Evolutionary conservation across 225 moss, liverwort and hornwort species (phyloP), one percentile per base, ranked within the genome.

Genomic region (Marchantia polymorpha): DNA sequence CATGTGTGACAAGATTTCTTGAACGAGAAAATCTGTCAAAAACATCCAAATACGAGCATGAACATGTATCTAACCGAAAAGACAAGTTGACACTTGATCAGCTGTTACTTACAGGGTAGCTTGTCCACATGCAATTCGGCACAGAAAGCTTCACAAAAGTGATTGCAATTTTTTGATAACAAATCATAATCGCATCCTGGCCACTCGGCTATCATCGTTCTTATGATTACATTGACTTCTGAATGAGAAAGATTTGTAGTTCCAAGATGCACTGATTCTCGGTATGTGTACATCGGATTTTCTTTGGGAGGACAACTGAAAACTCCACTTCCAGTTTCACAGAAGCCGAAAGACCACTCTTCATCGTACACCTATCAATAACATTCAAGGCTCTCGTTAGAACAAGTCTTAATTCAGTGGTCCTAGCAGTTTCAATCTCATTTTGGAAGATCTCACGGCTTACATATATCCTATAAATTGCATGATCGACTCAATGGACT

Each of bases 311-410:
- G 87, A 85, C 94, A 94, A 79, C 82, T 86, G 84, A 94, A 94
- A 27, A 97, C 94, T 60, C 96, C 96, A 53, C 83, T 93, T 64
- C 93, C 94, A 72, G 53, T 72, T 81, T 97, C 96, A 79, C 96
- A 94, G 70, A 73, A 97, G 52, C 94, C 96, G 80, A 97, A 97
- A 25, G 96, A 94, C 93, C 93, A 97, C 76, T 97, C 96, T 79
- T 86, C 88, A 61, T 86, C 87, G 26, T 89, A 92, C 31, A 97
- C 90, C 96, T 96, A 53, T 52, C 72, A 27, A 55, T 53, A 53
- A 39, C 39, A 56, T 56, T 19, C 4, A 12, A 56, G 5, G 56
- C 19, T 67, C 67, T 11, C 67, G 11, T 30, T 29, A 29, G 30
- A 29, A 67, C 29, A 39, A 39, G 2, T 2, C 39, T 2, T 39